A percentile compares a stretch with the other conserved stretches of the same genome.
phyloP scores from a whole-genome alignment of 2,329 filamentous ascomycete genomes.

The Colletotrichum sp. region DNA sequence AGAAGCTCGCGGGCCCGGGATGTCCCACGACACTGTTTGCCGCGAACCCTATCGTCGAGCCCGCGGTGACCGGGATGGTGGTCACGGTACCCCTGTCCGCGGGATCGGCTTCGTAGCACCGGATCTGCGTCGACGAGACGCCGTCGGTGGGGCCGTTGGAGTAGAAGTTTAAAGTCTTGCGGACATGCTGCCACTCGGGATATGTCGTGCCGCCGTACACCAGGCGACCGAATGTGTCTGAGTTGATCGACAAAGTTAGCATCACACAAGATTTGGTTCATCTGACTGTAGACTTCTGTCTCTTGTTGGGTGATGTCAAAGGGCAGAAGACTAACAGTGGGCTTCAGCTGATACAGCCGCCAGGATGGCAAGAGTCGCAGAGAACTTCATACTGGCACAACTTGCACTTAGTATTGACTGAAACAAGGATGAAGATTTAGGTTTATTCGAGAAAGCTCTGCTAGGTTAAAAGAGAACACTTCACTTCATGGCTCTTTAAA shows the following conservation, averaged over 20 bases:
- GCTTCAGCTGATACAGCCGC: background rate
- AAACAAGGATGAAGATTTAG: background rate
- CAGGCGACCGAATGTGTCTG: conserved; percentile 13
- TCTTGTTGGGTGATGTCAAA: background rate
- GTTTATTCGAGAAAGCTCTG: background rate
- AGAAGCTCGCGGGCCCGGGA: conserved; percentile 40
- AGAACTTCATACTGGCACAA: background rate
- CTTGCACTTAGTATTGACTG: background rate
- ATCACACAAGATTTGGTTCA: background rate
- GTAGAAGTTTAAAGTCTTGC: conserved; percentile 38
- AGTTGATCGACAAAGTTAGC: background rate
- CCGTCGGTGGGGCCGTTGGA: conserved; percentile 32
- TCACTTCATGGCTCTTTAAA: background rate
- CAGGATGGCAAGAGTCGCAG: background rate
- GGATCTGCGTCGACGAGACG: conserved; percentile 33
- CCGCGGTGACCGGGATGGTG: conserved; percentile 23
- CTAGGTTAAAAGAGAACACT: background rate
- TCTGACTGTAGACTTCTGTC: background rate
- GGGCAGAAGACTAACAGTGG: background rate
- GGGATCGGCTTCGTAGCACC: conserved; percentile 32
- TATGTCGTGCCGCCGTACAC: conserved; percentile 13
- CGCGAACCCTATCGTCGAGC: conserved; percentile 36
- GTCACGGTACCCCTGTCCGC: conserved; percentile 5
- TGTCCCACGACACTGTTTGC: conserved; percentile 40
- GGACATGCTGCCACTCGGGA: conserved; percentile 32